A percentile compares a stretch with the other conserved stretches of the same genome.
Conservation (phyloP, 805 yeast genomes). For the Naumovozyma baii region DNA sequence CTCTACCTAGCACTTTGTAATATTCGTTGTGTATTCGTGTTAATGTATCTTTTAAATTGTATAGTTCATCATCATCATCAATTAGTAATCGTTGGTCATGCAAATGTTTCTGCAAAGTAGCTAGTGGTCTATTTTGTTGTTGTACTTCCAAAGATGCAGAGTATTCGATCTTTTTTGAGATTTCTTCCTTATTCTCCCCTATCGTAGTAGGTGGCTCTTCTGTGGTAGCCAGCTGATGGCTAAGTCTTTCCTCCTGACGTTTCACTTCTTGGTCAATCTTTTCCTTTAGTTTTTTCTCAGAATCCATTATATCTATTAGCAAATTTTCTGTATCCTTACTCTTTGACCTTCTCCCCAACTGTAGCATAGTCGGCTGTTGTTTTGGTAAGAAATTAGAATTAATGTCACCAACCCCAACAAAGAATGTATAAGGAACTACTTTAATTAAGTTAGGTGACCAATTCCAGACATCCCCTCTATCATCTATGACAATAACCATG, state of each 20-base stretch:
- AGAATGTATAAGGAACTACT: slow-evolving; percentile 91
- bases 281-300: slow-evolving; percentile 24
- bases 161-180: slow-evolving; percentile 51
- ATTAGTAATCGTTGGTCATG: slow-evolving; percentile 44
- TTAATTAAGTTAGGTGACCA: slow-evolving; percentile 89
- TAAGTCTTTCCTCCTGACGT: slow-evolving; percentile 30
- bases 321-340: slow-evolving; percentile 27
- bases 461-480: slow-evolving; percentile 97
- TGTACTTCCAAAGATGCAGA: slow-evolving; percentile 69
- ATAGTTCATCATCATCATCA: slow-evolving; percentile 77
- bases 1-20: slow-evolving; percentile 38
- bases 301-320: slow-evolving; percentile 27
- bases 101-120: slow-evolving; percentile 67
- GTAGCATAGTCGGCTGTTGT: slow-evolving; percentile 53
- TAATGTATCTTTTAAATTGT: slow-evolving; percentile 52
- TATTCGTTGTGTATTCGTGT: slow-evolving; percentile 55
- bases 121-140: slow-evolving; percentile 73
- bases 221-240: slow-evolving; percentile 23
- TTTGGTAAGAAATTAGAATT: slow-evolving; percentile 87
- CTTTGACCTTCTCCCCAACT: slow-evolving; percentile 27
- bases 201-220: slow-evolving; percentile 15
- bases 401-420: slow-evolving; percentile 95
- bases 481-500: slow-evolving; percentile 94
- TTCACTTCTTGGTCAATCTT: slow-evolving; percentile 27
- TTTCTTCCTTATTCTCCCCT: slow-evolving; percentile 37